Base-by-base conservation (phyloP, 2,329 filamentous ascomycete genomes). In the Beauveria sp. region DNA sequence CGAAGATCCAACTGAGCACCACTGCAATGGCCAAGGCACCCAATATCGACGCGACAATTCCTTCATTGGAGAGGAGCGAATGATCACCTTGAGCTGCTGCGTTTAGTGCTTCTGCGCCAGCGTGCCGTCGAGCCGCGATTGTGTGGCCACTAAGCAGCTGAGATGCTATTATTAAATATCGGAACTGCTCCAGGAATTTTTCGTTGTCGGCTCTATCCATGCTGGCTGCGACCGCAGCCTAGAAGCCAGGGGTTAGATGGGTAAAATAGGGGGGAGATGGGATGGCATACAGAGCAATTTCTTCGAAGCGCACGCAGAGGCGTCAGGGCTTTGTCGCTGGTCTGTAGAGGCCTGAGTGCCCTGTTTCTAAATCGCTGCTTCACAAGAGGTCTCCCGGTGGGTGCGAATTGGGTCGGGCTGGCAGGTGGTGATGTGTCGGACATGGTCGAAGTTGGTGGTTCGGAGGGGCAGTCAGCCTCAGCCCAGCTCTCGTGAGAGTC, bases 81-180 rank as follows among this genome's bases (percentile, higher is more conserved):
- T 67, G 71, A 66, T 67, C 64, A 24, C 65, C 63, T 18, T 58
- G 62, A 7, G 60, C 56, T 49, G 57, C 42, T 3, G 65, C 54
- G 26, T 22, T 60, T 28, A 66, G 61, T 3, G 67, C 65, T 22
- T 62, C 67, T 6, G 65, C 62, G 38, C 65, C 65, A 4, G 69
- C 63, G 16, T 68, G 69, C 18, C 69, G 69, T 62, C 75, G 70
- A 54, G 74, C 69, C 18, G 73, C 61, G 46, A 83, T 84, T 4
- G 84, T 82, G 66, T 89, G 83, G 46, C 89, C 89, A 69, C 86
- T 91, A 46, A 97, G 80, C 16, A 97, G 82, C 72, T 96, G 92
- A 24, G 93, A 97, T 56, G 92, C 92, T 70, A 97, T 89, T 66
- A 97, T 90, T 24, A 90, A 89, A 75, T 97, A 97, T 65, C 93